Percentiles rank a stretch among this genome's conserved stretches.
Evolutionary conservation across 441 rosid genomes (phyloP).

Genomic region (Populus hybrid): DNA sequence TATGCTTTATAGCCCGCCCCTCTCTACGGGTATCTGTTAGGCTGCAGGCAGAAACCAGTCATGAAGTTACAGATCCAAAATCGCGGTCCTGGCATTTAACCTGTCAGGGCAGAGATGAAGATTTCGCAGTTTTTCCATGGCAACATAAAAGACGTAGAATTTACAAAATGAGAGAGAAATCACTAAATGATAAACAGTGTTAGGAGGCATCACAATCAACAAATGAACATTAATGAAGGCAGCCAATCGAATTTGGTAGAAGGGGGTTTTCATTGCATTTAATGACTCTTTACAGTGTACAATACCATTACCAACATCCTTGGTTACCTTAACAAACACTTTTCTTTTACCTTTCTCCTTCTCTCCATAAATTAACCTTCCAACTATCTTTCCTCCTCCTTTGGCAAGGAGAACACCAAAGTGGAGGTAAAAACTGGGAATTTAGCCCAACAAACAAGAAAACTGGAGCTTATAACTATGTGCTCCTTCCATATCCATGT

Average conservation of each 20-base stretch:
- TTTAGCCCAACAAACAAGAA: not conserved
- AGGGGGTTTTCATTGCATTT: not conserved
- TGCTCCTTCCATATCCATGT: conserved; percentile 7
- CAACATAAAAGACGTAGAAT: not conserved
- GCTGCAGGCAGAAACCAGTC: no score
- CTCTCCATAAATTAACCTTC: not conserved
- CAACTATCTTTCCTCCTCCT: not conserved
- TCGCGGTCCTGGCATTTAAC: no score
- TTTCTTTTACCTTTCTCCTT: not conserved
- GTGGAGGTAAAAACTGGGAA: not conserved
- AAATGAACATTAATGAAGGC: not conserved
- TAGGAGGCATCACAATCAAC: not conserved
- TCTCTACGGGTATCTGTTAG: no score
- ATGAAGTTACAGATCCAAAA: no score
- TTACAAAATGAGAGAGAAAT: not conserved
- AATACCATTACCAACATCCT: not conserved
- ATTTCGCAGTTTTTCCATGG: not conserved
- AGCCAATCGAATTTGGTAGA: not conserved
- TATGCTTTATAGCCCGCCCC: not conserved
- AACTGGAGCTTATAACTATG: not conserved
- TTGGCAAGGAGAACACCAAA: not conserved
- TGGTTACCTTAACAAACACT: not conserved
- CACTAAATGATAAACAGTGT: not conserved
- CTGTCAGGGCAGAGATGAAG: not conserved
- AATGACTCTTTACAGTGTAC: conserved; percentile 10